Conservation (phyloP, 495 filamentous ascomycete species). For the Darksidea phi region DNA sequence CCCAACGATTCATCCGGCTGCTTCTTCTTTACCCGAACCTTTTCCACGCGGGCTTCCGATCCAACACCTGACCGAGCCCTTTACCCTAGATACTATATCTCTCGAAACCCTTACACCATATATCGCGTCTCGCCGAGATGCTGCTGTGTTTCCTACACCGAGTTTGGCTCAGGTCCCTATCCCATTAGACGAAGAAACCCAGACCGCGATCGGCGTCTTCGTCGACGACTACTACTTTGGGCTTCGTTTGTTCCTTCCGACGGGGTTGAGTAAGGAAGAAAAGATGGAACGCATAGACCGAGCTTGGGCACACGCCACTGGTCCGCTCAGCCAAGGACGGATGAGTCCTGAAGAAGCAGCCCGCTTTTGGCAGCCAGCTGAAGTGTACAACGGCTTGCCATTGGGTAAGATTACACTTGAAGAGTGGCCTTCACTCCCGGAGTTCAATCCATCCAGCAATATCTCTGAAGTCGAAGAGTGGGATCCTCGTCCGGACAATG, state of each 20-base stretch:
- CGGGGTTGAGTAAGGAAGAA: neutral
- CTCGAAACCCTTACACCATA: constrained; percentile 16
- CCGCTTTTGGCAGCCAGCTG: constrained; percentile 8
- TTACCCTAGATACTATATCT: neutral
- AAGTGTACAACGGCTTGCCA: neutral
- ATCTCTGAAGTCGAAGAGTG: constrained; percentile 14
- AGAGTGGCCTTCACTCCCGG: constrained; percentile 11
- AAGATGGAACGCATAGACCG: constrained; percentile 2
- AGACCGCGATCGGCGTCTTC: constrained; percentile 19
- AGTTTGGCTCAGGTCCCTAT: neutral
- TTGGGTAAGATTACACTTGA: neutral
- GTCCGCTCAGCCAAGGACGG: constrained; percentile 10
- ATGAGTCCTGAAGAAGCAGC: constrained; percentile 19
- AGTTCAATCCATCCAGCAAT: neutral
- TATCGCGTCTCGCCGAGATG: constrained; percentile 14
- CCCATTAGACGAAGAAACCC: constrained; percentile 17
- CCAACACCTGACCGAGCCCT: constrained; percentile 15
- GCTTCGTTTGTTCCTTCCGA: constrained; percentile 13
- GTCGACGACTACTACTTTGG: constrained; percentile 26
- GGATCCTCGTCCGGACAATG: constrained; percentile 14
- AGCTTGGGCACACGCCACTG: constrained; percentile 18
- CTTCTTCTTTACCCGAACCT: constrained; percentile 10
- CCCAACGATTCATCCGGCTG: constrained; percentile 9
- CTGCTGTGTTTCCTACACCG: constrained; percentile 9
- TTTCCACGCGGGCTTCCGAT: constrained; percentile 29